phyloP scores from a whole-genome alignment of 2,329 filamentous ascomycete species.

The Hypocrella siamensis region DNA sequence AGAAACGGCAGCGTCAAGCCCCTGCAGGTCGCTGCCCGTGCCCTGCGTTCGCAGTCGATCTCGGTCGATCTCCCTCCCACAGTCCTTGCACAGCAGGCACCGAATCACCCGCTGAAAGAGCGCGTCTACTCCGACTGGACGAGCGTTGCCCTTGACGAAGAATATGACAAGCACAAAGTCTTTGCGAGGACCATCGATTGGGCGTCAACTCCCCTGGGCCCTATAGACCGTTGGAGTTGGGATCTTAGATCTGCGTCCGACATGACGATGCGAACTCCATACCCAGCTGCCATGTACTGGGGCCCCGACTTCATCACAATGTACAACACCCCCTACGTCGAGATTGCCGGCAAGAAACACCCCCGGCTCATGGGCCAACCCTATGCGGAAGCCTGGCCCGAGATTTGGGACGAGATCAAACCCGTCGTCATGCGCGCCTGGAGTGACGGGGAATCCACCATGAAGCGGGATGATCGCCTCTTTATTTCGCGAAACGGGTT shows the following conservation, averaged over 20 bases:
- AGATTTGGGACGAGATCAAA: conserved; percentile 58
- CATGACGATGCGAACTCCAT: conserved; percentile 38
- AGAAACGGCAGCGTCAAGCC: not conserved
- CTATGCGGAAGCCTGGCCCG: conserved; percentile 44
- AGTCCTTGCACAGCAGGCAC: conserved; percentile 7
- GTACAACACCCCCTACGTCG: conserved; percentile 52
- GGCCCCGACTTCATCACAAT: conserved; percentile 45
- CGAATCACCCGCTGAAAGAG: conserved; percentile 11
- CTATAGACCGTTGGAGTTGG: conserved; percentile 28
- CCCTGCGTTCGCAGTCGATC: not conserved
- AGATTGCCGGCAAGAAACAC: conserved; percentile 48
- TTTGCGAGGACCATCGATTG: conserved; percentile 26
- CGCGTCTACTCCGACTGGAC: conserved; percentile 3
- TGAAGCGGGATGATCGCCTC: conserved; percentile 68
- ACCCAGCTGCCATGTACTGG: conserved; percentile 45
- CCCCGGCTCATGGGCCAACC: conserved; percentile 45
- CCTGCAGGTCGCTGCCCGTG: not conserved
- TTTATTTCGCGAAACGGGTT: conserved; percentile 54
- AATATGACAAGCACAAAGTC: conserved; percentile 14
- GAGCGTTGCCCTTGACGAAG: conserved; percentile 1
- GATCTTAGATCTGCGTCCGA: conserved; percentile 29
- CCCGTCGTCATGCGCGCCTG: conserved; percentile 51
- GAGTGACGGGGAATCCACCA: conserved; percentile 56
- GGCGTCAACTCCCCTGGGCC: conserved; percentile 28
- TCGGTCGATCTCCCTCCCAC: conserved; percentile 1